Percentiles rank a stretch among this genome's conserved stretches.
Conservation (phyloP, 352 stramenopile species). For the Blastocystis sp. region DNA sequence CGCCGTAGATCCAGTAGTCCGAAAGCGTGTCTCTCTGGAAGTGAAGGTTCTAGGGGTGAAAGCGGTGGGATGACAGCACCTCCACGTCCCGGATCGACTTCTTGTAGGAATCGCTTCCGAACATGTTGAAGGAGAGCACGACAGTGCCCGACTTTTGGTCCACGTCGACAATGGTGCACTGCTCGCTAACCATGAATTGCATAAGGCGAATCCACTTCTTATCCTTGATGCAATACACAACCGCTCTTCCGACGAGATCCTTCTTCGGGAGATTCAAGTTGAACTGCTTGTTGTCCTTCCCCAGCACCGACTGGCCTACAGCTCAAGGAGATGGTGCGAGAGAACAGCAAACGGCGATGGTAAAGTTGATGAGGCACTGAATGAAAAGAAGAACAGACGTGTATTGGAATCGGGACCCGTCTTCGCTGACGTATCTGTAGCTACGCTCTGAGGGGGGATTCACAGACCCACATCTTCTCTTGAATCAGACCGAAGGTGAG, state of each 20-base stretch:
- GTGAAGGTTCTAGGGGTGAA: conserved; percentile 78
- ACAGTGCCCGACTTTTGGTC: conserved; percentile 54
- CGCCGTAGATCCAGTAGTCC: conserved; percentile 70
- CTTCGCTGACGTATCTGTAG: conserved; percentile 76
- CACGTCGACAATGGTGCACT: conserved; percentile 32
- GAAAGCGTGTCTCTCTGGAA: conserved; percentile 35
- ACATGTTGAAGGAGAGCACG: conserved; percentile 59
- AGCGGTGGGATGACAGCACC: conserved; percentile 63
- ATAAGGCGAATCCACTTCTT: conserved; percentile 17
- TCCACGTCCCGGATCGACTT: conserved; percentile 23
- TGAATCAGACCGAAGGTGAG: conserved; percentile 85
- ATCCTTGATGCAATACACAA: conserved; percentile 48
- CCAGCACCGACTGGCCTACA: not conserved
- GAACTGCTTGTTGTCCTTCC: not conserved
- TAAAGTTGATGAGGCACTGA: conserved; percentile 82
- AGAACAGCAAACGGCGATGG: conserved; percentile 74
- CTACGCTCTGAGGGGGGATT: conserved; percentile 69
- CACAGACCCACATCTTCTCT: conserved; percentile 81
- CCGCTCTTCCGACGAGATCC: conserved; percentile 45
- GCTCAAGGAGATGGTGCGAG: not conserved
- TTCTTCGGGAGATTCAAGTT: conserved; percentile 40
- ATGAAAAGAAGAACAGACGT: conserved; percentile 86
- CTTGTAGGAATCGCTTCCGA: conserved; percentile 36
- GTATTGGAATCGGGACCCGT: conserved; percentile 82
- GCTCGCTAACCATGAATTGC: conserved; percentile 9